Conservation (phyloP, 2,329 filamentous ascomycete genomes). For the Ceratocystis huliohia region DNA sequence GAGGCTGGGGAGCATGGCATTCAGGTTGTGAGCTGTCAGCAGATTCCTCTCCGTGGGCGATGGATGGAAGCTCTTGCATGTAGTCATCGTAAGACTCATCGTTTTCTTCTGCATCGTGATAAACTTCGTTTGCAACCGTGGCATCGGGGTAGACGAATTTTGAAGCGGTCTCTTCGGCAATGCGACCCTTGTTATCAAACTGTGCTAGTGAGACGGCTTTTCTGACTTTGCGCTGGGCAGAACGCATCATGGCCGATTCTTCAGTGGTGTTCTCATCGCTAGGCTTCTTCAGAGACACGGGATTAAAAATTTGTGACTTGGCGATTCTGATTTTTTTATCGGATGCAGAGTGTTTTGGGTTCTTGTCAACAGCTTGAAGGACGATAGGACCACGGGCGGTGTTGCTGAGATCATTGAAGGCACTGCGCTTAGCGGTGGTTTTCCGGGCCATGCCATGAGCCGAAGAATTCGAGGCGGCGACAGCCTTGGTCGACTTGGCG, state of each 20-base stretch:
- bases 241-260: background rate
- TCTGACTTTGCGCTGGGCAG: slow-evolving; percentile 6
- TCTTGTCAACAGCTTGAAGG: slow-evolving; percentile 28
- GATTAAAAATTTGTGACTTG: slow-evolving; percentile 21
- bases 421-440: slow-evolving; percentile 58
- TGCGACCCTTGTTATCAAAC: slow-evolving; percentile 20
- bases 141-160: background rate
- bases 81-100: slow-evolving; percentile 16
- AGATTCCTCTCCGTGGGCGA: slow-evolving; percentile 20
- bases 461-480: slow-evolving; percentile 24
- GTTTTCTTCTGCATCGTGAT: background rate
- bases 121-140: background rate
- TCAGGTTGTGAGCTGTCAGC: slow-evolving; percentile 19
- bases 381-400: slow-evolving; percentile 31
- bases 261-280: slow-evolving; percentile 10
- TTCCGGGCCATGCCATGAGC: slow-evolving; percentile 45
- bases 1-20: slow-evolving; percentile 27
- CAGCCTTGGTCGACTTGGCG: slow-evolving; percentile 30
- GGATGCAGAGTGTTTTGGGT: slow-evolving; percentile 25
- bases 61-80: slow-evolving; percentile 10
- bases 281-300: slow-evolving; percentile 15
- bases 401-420: slow-evolving; percentile 75
- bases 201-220: slow-evolving; percentile 10
- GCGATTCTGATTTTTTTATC: slow-evolving; percentile 28
- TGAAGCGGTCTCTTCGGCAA: slow-evolving; percentile 11